Percentiles rank a stretch among this genome's conserved stretches.
Evolutionary conservation across 805 yeast species (phyloP).

Genomic region (Cyberlindnera misumaiensis): DNA sequence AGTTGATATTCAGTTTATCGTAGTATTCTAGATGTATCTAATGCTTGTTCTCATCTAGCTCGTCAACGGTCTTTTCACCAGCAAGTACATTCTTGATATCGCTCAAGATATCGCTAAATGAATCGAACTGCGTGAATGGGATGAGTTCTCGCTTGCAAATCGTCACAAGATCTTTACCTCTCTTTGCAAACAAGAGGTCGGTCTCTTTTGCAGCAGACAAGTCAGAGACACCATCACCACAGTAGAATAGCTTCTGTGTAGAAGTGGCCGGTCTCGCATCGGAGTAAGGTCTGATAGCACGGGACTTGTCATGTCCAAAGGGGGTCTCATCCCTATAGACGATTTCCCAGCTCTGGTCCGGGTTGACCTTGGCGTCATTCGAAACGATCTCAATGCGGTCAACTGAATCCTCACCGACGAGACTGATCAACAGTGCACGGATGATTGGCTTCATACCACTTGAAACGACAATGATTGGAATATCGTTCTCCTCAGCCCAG

Average conservation of each 20-base stretch:
- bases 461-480: constrained; percentile 84
- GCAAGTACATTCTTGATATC: constrained; percentile 50
- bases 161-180: constrained; percentile 82
- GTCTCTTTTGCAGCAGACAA: constrained; percentile 94
- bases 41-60: constrained; percentile 27
- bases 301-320: constrained; percentile 94
- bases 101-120: constrained; percentile 67
- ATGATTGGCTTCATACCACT: constrained; percentile 94
- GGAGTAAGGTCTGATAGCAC: constrained; percentile 52
- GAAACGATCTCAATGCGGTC: constrained; percentile 73
- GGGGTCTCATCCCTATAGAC: constrained; percentile 77
- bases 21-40: neutral
- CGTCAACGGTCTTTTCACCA: constrained; percentile 31
- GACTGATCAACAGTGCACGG: constrained; percentile 60
- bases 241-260: constrained; percentile 73
- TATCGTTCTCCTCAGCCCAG: constrained; percentile 65
- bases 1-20: too few relatives aligned
- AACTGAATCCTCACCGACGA: constrained; percentile 73
- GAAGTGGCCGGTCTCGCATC: constrained; percentile 22
- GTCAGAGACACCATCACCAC: constrained; percentile 98
- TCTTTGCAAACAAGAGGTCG: constrained; percentile 86
- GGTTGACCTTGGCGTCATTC: constrained; percentile 58
- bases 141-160: constrained; percentile 76
- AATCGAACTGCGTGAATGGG: constrained; percentile 77
- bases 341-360: constrained; percentile 70